Evolutionary conservation across 345 rosid species (phyloP).

Genomic region (Stellera chamaejasme): DNA sequence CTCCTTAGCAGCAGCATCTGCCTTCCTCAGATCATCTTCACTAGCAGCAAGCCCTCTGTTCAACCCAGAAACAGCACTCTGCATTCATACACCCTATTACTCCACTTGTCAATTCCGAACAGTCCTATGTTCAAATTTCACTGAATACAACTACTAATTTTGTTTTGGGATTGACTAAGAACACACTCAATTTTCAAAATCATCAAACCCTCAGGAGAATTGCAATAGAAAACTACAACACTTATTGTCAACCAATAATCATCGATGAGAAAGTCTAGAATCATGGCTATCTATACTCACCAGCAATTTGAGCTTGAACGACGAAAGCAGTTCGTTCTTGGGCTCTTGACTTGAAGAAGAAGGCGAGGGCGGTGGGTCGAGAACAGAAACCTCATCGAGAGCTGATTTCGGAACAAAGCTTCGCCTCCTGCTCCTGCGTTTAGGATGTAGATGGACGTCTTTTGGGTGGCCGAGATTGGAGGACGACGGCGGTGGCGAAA

Average conservation of each 20-base stretch:
- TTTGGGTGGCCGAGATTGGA: not conserved
- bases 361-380: constrained; percentile 33
- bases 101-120: too few species aligned
- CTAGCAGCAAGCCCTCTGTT: constrained; percentile 85
- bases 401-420: constrained; percentile 28
- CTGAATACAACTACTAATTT: too few species aligned
- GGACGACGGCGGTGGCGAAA: constrained; percentile 4
- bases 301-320: constrained; percentile 53
- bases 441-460: constrained; percentile 8
- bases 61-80: constrained; percentile 76
- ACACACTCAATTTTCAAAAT: too few species aligned
- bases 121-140: too few species aligned
- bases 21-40: constrained; percentile 50
- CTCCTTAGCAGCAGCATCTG: constrained; percentile 68
- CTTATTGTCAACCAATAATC: not conserved
- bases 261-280: not conserved
- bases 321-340: constrained; percentile 16
- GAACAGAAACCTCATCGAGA: constrained; percentile 31
- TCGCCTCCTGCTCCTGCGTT: constrained; percentile 1
- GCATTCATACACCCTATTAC: constrained; percentile 17
- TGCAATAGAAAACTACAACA: not conserved
- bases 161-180: too few species aligned
- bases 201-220: not conserved
- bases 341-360: constrained; percentile 1
- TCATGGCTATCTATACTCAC: constrained; percentile 20